Percentiles rank a stretch among this genome's conserved stretches.
phyloP scores from a whole-genome alignment of 805 yeast genomes.

The Candida maesae region DNA sequence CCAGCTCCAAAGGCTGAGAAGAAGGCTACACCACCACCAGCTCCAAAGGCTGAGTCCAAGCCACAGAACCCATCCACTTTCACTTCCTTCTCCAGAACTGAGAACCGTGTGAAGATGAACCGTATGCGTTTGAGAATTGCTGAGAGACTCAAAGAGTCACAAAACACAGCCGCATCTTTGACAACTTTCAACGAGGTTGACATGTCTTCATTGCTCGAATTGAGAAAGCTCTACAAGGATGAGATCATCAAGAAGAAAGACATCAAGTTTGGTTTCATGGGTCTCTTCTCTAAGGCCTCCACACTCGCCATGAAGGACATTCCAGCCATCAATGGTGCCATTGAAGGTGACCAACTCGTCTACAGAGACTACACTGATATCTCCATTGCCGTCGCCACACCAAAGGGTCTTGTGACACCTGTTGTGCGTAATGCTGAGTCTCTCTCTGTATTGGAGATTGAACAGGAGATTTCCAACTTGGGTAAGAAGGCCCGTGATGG shows the following conservation, averaged over 20 bases:
- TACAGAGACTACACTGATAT: slow-evolving; percentile 96
- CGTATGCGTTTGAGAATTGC: slow-evolving; percentile 99
- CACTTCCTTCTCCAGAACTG: slow-evolving; percentile 67
- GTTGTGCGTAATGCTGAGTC: slow-evolving; percentile 97
- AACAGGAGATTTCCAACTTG: slow-evolving; percentile 73
- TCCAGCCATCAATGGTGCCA: slow-evolving; percentile 94
- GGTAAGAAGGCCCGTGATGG: slow-evolving; percentile 96
- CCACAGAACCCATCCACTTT: slow-evolving; percentile 28
- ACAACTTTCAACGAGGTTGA: slow-evolving; percentile 98
- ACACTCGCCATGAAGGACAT: slow-evolving; percentile 90
- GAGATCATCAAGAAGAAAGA: slow-evolving; percentile 93
- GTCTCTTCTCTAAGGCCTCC: slow-evolving; percentile 92
- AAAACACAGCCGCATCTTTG: slow-evolving; percentile 96
- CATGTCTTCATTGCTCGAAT: slow-evolving; percentile 85
- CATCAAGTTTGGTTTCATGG: slow-evolving; percentile 97
- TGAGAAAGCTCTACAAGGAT: slow-evolving; percentile 96
- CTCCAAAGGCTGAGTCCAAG: slow-evolving; percentile 29
- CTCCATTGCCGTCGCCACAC: slow-evolving; percentile 97
- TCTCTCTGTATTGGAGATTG: slow-evolving; percentile 80
- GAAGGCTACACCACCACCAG: slow-evolving; percentile 1
- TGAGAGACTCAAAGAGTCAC: slow-evolving; percentile 98
- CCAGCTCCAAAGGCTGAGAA: slow-evolving; percentile 4
- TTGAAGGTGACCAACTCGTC: slow-evolving; percentile 90
- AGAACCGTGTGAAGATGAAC: slow-evolving; percentile 95
- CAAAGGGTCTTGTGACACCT: slow-evolving; percentile 98